Base-by-base conservation (phyloP, 495 filamentous ascomycete species). In the Annulohypoxylon moriforme region DNA sequence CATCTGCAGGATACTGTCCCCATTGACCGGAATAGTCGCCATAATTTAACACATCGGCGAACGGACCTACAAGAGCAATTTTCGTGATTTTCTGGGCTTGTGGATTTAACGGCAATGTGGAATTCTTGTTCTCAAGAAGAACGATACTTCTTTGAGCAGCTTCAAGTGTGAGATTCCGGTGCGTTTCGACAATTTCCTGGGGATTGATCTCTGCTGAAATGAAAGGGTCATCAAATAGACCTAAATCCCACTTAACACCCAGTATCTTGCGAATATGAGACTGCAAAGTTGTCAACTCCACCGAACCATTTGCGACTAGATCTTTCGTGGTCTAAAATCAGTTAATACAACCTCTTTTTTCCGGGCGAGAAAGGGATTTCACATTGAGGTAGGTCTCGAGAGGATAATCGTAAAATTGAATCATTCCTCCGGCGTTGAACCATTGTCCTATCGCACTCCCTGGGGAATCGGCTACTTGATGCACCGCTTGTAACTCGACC, bases 31-130 rank as follows among this genome's bases (percentile, higher is more conserved):
- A 80, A 66, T 82, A 82, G 34, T 80, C 80, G 9, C 79, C 82
- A 56, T 80, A 82, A 60, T 85, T 83, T 40, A 85, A 69, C 36
- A 75, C 78, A 57, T 84, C 82, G 0, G 75, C 56, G 36, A 81
- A 85, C 3, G 80, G 82, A 0, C 83, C 82, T 22, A 84, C 71
- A 13, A 82, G 73, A 16, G 77, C 80, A 44, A 82, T 77, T 29
- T 75, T 81, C 16, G 67, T 75, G 16, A 78, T 69, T n/a, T 73
- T 69, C 40, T 78, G 74, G 11, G 62, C 53, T 36, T 47, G 31
- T 0, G 74, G 75, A 3, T 68, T 68, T 4, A 84, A 31, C n/a
- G 81, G 82, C 1, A 81, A 64, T 9, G 75, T 82, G 13, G 68
- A 66, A 55, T 81, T 80, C 42, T 71, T 73, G 38, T 84, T 83